Percentiles rank a stretch among this genome's conserved stretches.
These are phyloP conservation scores for Chimonanthus salicifolius DNA, from an alignment of 164 flowering plant species.

Conservation along the genomic window DNA sequence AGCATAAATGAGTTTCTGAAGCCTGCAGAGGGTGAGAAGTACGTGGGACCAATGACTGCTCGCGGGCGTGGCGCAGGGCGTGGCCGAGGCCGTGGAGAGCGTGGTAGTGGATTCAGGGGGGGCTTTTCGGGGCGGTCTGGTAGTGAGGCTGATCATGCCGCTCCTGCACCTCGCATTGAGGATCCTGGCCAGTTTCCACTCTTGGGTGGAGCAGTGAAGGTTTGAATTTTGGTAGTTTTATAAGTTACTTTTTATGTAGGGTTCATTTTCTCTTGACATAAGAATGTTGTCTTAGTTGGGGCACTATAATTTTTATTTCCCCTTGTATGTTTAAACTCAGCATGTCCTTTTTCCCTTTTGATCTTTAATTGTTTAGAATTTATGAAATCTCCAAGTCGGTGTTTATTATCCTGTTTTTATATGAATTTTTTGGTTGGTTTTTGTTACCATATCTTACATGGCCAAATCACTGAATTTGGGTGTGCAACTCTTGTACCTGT, in stretches of 20 bases:
- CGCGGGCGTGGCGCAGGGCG: conserved; percentile 20
- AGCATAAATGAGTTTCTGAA: conserved; percentile 26
- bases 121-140: conserved; percentile 9
- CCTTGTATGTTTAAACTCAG: too few relatives aligned
- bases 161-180: conserved; percentile 13
- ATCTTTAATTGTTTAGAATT: too few relatives aligned
- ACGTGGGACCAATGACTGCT: not conserved
- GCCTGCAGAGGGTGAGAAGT: conserved; percentile 18
- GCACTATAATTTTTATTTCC: too few relatives aligned
- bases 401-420: too few relatives aligned
- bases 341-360: too few relatives aligned
- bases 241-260: not conserved
- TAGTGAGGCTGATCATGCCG: not conserved
- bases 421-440: too few relatives aligned
- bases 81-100: conserved; percentile 11
- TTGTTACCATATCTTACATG: too few relatives aligned
- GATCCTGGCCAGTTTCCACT: conserved; percentile 21
- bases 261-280: too few relatives aligned
- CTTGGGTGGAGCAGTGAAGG: conserved; percentile 14
- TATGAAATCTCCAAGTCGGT: too few relatives aligned
- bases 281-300: too few relatives aligned
- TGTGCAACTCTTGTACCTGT: too few relatives aligned
- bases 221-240: conserved; percentile 12
- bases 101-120: conserved; percentile 13
- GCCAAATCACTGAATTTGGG: too few relatives aligned